A percentile compares a stretch with the other conserved stretches of the same genome.
phyloP scores from a whole-genome alignment of 176 grass and related monocot genomes.

The Musa schizocarpa region DNA sequence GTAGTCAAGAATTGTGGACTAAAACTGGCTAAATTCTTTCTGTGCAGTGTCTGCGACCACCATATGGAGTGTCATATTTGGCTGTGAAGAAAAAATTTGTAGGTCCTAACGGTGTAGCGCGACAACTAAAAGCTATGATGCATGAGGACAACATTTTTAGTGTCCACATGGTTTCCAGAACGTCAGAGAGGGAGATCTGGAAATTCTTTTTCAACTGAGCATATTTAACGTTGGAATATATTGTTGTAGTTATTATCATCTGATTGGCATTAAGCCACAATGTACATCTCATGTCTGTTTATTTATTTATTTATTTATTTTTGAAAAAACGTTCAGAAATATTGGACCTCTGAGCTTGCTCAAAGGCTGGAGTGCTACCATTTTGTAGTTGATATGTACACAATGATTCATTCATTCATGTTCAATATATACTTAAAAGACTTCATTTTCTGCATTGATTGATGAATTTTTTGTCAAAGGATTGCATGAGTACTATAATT shows the following conservation, averaged over 20 bases:
- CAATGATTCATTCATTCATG: conserved; percentile 6
- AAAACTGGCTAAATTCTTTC: conserved; percentile 16
- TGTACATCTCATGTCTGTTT: not conserved
- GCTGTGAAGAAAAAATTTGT: conserved; percentile 58
- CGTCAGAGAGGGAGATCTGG: conserved; percentile 56
- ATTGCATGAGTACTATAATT: no score
- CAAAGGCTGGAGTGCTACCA: not conserved
- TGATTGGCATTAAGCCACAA: not conserved
- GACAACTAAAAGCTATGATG: conserved; percentile 48
- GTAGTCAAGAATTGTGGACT: not conserved
- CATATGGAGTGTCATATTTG: conserved; percentile 61
- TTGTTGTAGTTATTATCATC: not conserved
- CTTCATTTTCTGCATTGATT: not conserved
- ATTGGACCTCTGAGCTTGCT: not conserved
- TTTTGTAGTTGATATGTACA: not conserved
- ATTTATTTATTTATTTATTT: not conserved
- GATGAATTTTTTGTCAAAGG: not conserved
- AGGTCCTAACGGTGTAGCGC: conserved; percentile 36
- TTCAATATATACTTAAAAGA: not conserved
- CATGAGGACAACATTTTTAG: conserved; percentile 68
- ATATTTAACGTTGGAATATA: not conserved
- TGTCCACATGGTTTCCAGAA: conserved; percentile 42
- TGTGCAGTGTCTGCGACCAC: conserved; percentile 61
- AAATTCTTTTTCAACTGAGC: conserved; percentile 79
- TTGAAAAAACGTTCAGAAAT: not conserved